Base-by-base conservation (phyloP, 805 yeast genomes). In the Yamadazyma nakazawae region DNA sequence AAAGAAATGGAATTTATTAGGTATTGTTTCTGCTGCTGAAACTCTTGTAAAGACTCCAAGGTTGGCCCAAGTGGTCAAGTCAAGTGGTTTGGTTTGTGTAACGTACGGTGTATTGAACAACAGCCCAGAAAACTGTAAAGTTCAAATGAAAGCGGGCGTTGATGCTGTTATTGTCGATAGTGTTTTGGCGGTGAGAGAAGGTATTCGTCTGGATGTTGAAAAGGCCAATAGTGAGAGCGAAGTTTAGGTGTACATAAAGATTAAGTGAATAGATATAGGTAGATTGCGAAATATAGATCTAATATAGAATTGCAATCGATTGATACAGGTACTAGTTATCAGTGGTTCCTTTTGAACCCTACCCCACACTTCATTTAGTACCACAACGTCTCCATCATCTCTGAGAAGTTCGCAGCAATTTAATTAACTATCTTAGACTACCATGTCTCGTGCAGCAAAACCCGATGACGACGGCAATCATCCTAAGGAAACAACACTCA, bases 161-260 rank as follows among this genome's bases (percentile, higher is more conserved):
- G 98, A 92, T 72, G 99, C 99, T 0, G 97, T 92, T n/a, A 92
- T 92, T 67, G 97, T 88, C 2, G 98, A 92, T 66, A 84, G 88
- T 46, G 98, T 92, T 1, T 73, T 91, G 58, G 97, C 96, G 0
- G 95, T 91, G n/a, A 76, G 96, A 60, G 85, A 85, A 56, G 96
- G 88, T 7, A 73, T 91, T 51, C 78, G 76, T 48, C 57, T 55
- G 41, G 69, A 64, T 39, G 65, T 59, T 37, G 62, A 58, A 13
- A 45, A 40, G 12, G 45, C 38, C 26, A 45, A 45, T 31, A 45
- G 48, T 24, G 48, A 40, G 38, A 45, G 37, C 25, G 48, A 40
- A 26, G 37, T 34, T 11, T 28, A 13, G n/a, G 12, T 28, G 32
- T 28, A 5, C n/a, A 11, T 28, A 11, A 28, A 28, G n/a, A 5